Percentiles rank a stretch among this genome's conserved stretches.
These are phyloP conservation scores for Eucalyptus virginea DNA, from an alignment of 345 rosid genomes.

Conservation along the genomic window DNA sequence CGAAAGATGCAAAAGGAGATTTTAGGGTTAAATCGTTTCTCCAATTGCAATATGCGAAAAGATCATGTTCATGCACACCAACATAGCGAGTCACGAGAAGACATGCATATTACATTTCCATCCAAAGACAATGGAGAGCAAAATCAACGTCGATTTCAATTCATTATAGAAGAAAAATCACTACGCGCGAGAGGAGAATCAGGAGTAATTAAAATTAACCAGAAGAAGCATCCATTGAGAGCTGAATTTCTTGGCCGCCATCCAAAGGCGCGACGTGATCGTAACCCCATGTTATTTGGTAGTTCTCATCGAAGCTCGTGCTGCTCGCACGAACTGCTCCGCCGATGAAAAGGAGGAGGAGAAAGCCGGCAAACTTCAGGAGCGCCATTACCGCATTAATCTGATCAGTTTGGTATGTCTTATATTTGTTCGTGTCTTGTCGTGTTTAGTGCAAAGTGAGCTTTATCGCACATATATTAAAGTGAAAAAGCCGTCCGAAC, in stretches of 20 bases:
- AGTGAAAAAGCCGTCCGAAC: not conserved
- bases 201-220: constrained; percentile 6
- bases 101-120: not conserved
- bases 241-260: constrained; percentile 25
- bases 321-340: not conserved
- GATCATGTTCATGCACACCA: not conserved
- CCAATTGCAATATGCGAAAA: not conserved
- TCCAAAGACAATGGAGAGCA: not conserved
- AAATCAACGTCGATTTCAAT: not conserved
- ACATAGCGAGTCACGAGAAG: not conserved
- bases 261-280: constrained; percentile 7
- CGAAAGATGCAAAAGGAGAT: not conserved
- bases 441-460: not conserved
- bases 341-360: not conserved
- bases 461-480: not conserved
- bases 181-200: not conserved
- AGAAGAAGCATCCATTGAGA: constrained; percentile 35
- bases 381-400: not conserved
- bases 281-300: constrained; percentile 30
- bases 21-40: not conserved
- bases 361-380: not conserved
- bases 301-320: constrained; percentile 14
- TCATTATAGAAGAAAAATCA: not conserved
- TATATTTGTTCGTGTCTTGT: not conserved
- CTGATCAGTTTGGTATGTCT: not conserved